Percentiles rank a stretch among this genome's conserved stretches.
Evolutionary conservation across 352 stramenopile genomes (phyloP).

Genomic region (Elongisporangium prolatum): DNA sequence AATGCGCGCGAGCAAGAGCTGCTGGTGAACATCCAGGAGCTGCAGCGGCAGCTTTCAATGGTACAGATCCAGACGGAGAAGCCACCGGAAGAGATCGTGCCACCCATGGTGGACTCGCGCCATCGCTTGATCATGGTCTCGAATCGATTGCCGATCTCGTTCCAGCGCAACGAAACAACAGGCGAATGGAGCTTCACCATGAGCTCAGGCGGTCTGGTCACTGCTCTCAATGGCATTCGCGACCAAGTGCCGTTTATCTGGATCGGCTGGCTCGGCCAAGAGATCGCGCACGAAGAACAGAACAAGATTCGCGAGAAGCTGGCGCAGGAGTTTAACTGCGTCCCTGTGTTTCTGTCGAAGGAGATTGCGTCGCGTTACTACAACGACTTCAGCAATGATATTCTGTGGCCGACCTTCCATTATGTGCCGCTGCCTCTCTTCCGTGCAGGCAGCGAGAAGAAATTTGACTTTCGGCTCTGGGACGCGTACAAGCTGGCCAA

Average conservation of each 20-base stretch:
- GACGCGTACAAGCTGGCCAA: slow-evolving; percentile 86
- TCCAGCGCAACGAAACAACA: slow-evolving; percentile 78
- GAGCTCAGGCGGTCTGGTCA: slow-evolving; percentile 86
- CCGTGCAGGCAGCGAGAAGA: slow-evolving; percentile 85
- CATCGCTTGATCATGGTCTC: slow-evolving; percentile 88
- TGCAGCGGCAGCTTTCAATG: slow-evolving; percentile 86
- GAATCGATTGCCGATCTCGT: slow-evolving; percentile 89
- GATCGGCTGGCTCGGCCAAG: slow-evolving; percentile 89
- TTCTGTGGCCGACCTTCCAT: slow-evolving; percentile 90
- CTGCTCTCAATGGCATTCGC: slow-evolving; percentile 82
- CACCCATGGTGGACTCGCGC: slow-evolving; percentile 48
- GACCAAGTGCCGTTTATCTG: slow-evolving; percentile 89
- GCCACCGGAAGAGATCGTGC: slow-evolving; percentile 65
- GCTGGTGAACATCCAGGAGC: slow-evolving; percentile 89
- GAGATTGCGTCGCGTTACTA: slow-evolving; percentile 89
- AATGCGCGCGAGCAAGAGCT: slow-evolving; percentile 85
- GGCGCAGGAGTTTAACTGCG: slow-evolving; percentile 83
- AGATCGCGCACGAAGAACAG: slow-evolving; percentile 83
- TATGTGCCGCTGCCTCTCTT: slow-evolving; percentile 88
- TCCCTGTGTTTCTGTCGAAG: slow-evolving; percentile 87
- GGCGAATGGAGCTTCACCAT: slow-evolving; percentile 86
- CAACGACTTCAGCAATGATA: slow-evolving; percentile 91
- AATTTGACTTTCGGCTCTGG: slow-evolving; percentile 88
- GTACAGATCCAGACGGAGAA: slow-evolving; percentile 84
- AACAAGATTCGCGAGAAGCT: slow-evolving; percentile 78